Percentiles rank a stretch among this genome's conserved stretches.
Conservation (phyloP, 495 filamentous ascomycete genomes). For the Penicillium salamii region DNA sequence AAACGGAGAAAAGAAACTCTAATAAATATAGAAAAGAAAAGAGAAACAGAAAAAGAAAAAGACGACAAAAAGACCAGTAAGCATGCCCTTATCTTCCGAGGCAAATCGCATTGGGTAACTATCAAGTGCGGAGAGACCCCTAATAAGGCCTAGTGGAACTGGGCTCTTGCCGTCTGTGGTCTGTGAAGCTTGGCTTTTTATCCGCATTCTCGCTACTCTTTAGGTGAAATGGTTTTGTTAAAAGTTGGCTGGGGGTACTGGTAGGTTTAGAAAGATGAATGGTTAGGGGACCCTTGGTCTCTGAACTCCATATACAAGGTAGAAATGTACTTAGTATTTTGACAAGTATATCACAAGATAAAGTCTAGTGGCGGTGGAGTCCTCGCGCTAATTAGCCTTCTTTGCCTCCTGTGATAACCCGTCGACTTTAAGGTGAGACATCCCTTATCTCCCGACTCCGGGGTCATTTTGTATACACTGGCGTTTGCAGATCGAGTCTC, state of each 20-base stretch:
- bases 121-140: slow-evolving; percentile 23
- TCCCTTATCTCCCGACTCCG: neutral
- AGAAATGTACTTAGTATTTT: no score
- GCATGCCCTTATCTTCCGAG: slow-evolving; percentile 3
- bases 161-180: slow-evolving; percentile 4
- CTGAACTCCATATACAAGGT: no score
- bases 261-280: no score
- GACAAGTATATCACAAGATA: no score
- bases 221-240: no score
- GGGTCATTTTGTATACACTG: no score
- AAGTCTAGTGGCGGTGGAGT: neutral
- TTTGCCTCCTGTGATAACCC: neutral
- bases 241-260: no score
- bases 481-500: neutral
- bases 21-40: no score
- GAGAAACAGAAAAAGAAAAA: no score
- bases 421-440: neutral
- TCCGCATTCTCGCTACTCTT: no score
- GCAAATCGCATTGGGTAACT: slow-evolving; percentile 12
- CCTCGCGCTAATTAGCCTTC: neutral
- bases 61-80: neutral
- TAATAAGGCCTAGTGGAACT: slow-evolving; percentile 16
- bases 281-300: no score
- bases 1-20: no score
- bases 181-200: slow-evolving; percentile 11